phyloP scores from a whole-genome alignment of 768 basidiomycete genomes.

The Candolleomyces efflorescens region DNA sequence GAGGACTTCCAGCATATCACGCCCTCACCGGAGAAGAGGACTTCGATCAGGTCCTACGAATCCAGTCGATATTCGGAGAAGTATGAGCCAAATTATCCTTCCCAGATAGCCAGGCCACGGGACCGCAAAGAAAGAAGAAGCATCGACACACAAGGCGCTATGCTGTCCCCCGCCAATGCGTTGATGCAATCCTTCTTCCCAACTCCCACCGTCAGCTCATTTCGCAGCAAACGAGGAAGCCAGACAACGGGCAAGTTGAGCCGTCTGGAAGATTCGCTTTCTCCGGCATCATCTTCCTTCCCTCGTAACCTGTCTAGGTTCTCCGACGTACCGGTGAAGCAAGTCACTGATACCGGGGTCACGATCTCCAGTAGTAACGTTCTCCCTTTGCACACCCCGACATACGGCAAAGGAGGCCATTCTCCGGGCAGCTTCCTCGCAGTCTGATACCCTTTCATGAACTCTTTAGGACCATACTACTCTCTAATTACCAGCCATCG shows the following conservation, averaged over 20 bases:
- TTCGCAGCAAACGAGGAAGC: neutral
- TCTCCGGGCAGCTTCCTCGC: neutral
- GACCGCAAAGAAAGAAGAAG: neutral
- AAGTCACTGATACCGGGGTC: neutral
- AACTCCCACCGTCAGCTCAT: too few relatives aligned
- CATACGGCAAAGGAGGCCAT: neutral
- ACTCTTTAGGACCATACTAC: too few relatives aligned
- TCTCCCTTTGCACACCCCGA: neutral
- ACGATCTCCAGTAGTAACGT: neutral
- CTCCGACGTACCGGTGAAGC: neutral
- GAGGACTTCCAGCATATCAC: neutral
- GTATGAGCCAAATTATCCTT: neutral
- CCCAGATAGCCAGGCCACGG: neutral
- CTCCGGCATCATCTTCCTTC: neutral
- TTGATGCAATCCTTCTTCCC: constrained; percentile 4
- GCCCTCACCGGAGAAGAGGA: neutral
- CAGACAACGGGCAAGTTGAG: neutral
- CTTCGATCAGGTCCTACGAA: neutral
- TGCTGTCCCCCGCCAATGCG: neutral
- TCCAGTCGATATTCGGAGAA: constrained; percentile 1
- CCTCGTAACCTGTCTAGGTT: neutral
- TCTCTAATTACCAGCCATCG: too few relatives aligned
- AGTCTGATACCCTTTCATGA: neutral
- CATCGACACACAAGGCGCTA: neutral
- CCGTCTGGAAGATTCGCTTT: neutral